Conservation (phyloP, 2,329 filamentous ascomycete species). For the Ophiostoma angusticollis region DNA sequence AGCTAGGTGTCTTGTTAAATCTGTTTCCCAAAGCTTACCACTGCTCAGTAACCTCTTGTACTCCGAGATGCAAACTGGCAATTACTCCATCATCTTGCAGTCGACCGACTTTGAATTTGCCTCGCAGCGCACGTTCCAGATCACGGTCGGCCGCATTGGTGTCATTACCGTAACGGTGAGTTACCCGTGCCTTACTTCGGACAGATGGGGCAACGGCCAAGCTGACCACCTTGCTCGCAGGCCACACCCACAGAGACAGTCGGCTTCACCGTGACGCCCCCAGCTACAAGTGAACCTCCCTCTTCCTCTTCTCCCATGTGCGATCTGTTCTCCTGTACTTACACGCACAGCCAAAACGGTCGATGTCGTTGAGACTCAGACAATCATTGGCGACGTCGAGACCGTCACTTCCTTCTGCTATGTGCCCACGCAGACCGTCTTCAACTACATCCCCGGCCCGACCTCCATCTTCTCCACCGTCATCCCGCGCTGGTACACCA, state of each 20-base stretch:
- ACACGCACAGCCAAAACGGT: too few relatives aligned
- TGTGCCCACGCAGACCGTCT: constrained; percentile 12
- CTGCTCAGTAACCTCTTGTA: constrained; percentile 3
- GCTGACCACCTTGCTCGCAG: too few relatives aligned
- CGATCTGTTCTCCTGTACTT: too few relatives aligned
- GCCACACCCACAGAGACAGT: constrained; percentile 15
- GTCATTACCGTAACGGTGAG: constrained; percentile 12
- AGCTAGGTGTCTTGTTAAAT: too few relatives aligned
- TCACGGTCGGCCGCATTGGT: constrained; percentile 13
- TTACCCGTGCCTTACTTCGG: too few relatives aligned
- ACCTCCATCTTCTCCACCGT: constrained; percentile 11
- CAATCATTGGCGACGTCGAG: not conserved
- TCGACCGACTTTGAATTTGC: constrained; percentile 15
- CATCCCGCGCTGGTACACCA: constrained; percentile 10
- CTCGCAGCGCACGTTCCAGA: constrained; percentile 13
- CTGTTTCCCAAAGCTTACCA: too few relatives aligned
- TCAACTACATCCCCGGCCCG: constrained; percentile 10
- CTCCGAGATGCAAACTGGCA: constrained; percentile 5
- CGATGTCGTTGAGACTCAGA: constrained; percentile 5
- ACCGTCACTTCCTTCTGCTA: constrained; percentile 11
- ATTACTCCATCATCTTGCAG: constrained; percentile 16
- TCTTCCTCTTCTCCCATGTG: too few relatives aligned
- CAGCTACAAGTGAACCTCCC: constrained; percentile 7
- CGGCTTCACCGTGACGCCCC: constrained; percentile 12
- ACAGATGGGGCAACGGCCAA: too few relatives aligned